A percentile compares a stretch with the other conserved stretches of the same genome.
Evolutionary conservation across 2,329 filamentous ascomycete genomes (phyloP).

Genomic region (Daldinia eschscholtzii): DNA sequence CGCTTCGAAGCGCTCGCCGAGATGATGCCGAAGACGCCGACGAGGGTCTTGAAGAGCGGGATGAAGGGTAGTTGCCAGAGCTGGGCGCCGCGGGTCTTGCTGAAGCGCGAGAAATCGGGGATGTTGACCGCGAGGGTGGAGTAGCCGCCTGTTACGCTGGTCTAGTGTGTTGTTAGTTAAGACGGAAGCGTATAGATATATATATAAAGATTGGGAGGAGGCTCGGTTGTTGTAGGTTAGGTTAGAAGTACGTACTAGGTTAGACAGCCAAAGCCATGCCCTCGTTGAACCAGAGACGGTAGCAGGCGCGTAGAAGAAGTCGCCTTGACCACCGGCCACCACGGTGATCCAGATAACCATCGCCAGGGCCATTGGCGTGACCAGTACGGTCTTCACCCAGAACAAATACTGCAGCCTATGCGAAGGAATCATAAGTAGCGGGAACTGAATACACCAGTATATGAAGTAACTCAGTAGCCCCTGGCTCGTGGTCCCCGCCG

Average conservation of each 20-base stretch:
- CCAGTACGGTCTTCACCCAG: conserved; percentile 56
- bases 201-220: background rate
- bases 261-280: conserved; percentile 51
- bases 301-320: conserved; percentile 60
- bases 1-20: conserved; percentile 60
- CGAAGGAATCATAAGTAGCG: conserved; percentile 67
- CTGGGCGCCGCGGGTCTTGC: conserved; percentile 59
- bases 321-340: conserved; percentile 59
- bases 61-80: conserved; percentile 63
- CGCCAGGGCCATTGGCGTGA: conserved; percentile 65
- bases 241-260: conserved; percentile 37
- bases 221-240: background rate
- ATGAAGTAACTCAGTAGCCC: conserved; percentile 69
- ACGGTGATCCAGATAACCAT: conserved; percentile 69
- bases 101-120: conserved; percentile 55
- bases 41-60: conserved; percentile 61
- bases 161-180: conserved; percentile 32
- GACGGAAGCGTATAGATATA: background rate
- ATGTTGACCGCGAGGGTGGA: conserved; percentile 64
- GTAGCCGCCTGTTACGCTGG: conserved; percentile 62
- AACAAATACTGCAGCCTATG: conserved; percentile 67
- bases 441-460: conserved; percentile 68
- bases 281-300: conserved; percentile 55
- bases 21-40: conserved; percentile 62
- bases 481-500: conserved; percentile 67